These are phyloP conservation scores for Podospora pseudocomata DNA, from an alignment of 495 filamentous ascomycete species.

Conservation along the genomic window DNA sequence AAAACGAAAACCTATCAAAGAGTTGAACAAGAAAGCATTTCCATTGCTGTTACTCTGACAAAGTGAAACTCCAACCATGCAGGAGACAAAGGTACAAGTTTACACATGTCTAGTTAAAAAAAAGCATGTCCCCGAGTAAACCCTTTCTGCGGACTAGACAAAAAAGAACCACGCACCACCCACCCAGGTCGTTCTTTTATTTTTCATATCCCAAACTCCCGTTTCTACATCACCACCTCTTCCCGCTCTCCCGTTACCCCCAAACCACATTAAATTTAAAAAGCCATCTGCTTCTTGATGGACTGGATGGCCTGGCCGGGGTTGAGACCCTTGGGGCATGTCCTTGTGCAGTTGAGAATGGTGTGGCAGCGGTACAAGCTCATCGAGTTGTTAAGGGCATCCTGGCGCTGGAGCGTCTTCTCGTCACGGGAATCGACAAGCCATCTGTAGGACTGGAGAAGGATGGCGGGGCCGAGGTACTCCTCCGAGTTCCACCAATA, in stretches of 20 bases:
- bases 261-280: slow-evolving; percentile 37
- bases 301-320: slow-evolving; percentile 90
- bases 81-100: slow-evolving; percentile 30
- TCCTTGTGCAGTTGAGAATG: slow-evolving; percentile 94
- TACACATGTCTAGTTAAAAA: slow-evolving; percentile 18
- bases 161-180: slow-evolving; percentile 18
- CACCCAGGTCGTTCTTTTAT: slow-evolving; percentile 6
- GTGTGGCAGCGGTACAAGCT: slow-evolving; percentile 98
- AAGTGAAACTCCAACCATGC: slow-evolving; percentile 38
- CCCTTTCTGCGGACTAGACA: slow-evolving; percentile 7
- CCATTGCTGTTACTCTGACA: slow-evolving; percentile 31
- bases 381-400: slow-evolving; percentile 94
- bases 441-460: slow-evolving; percentile 97
- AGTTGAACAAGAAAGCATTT: slow-evolving; percentile 17
- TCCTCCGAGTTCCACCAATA: slow-evolving; percentile 99
- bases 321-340: slow-evolving; percentile 97
- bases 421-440: slow-evolving; percentile 89
- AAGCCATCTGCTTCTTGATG: slow-evolving; percentile 97
- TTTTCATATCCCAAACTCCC: slow-evolving; percentile 1
- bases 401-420: slow-evolving; percentile 79
- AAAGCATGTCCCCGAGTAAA: neutral
- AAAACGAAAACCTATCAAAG: slow-evolving; percentile 8
- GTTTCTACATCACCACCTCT: slow-evolving; percentile 1
- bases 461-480: slow-evolving; percentile 93
- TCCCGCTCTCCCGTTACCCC: neutral